These are phyloP conservation scores for Cucurbita maxima DNA, from an alignment of 306 rosid species.

Conservation along the genomic window DNA sequence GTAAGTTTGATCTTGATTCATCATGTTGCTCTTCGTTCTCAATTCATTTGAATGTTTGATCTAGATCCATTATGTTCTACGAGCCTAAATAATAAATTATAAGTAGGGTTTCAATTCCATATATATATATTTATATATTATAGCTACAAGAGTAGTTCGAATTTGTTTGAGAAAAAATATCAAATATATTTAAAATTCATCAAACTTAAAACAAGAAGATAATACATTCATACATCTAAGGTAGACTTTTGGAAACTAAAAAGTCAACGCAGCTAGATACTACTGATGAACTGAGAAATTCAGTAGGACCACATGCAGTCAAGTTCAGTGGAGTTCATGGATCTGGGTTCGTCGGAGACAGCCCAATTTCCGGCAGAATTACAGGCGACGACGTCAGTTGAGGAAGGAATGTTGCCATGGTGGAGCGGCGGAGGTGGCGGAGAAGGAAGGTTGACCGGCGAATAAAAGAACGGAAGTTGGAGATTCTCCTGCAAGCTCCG, in stretches of 20 bases:
- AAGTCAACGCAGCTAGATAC: not conserved
- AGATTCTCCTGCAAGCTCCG: conserved; percentile 82
- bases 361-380: conserved; percentile 25
- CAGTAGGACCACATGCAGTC: conserved; percentile 84
- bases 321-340: conserved; percentile 36
- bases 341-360: conserved; percentile 23
- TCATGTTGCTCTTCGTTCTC: too few relatives aligned
- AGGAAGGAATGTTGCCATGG: not conserved
- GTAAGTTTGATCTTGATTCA: too few relatives aligned
- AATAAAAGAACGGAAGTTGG: conserved; percentile 43
- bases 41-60: too few relatives aligned
- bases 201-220: not conserved
- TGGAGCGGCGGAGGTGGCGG: not conserved
- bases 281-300: not conserved
- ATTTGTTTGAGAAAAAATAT: not conserved
- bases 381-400: conserved; percentile 10
- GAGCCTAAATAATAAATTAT: too few relatives aligned
- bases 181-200: not conserved
- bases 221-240: not conserved
- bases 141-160: too few relatives aligned
- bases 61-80: too few relatives aligned
- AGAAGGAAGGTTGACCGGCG: conserved; percentile 3
- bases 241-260: not conserved
- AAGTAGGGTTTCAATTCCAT: too few relatives aligned
- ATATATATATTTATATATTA: too few relatives aligned